Conservation (phyloP, 2,329 filamentous ascomycete genomes). For the Blumeriella jaapii region DNA sequence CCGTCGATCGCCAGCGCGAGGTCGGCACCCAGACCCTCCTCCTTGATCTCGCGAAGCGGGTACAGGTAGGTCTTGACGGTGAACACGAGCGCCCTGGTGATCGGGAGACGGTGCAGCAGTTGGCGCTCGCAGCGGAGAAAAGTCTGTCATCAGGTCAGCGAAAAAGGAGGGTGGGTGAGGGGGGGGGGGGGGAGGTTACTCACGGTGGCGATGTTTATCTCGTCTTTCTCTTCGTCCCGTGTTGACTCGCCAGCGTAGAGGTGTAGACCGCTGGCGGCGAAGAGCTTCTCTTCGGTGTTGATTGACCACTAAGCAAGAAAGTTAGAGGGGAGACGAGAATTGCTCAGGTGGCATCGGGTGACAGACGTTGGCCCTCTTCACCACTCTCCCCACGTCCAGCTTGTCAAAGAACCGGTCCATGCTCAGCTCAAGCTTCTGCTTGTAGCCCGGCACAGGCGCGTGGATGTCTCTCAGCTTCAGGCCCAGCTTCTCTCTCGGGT, state of each 20-base stretch:
- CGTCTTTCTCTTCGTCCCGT: constrained; percentile 27
- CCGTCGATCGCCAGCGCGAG: constrained; percentile 48
- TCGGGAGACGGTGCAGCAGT: constrained; percentile 46
- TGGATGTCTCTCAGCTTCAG: constrained; percentile 44
- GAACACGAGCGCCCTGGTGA: constrained; percentile 44
- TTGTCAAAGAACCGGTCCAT: constrained; percentile 52
- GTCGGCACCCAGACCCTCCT: constrained; percentile 41
- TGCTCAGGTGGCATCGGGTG: not conserved
- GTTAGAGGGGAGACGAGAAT: too few species aligned
- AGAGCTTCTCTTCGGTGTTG: constrained; percentile 31
- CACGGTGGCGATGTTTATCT: constrained; percentile 35
- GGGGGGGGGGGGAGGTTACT: constrained; percentile 6
- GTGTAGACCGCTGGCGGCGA: constrained; percentile 30
- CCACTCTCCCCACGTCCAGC: constrained; percentile 40
- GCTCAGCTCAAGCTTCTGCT: constrained; percentile 40
- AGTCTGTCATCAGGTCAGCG: too few species aligned
- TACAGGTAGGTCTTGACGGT: constrained; percentile 53
- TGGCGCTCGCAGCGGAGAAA: constrained; percentile 47
- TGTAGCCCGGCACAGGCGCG: constrained; percentile 45
- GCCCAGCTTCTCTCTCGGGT: constrained; percentile 41
- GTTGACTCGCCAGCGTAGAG: constrained; percentile 30
- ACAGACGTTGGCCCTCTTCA: constrained; percentile 40
- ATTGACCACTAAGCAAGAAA: constrained; percentile 36
- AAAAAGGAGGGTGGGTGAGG: too few species aligned
- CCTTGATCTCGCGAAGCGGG: constrained; percentile 40